Evolutionary conservation across 192 early-diverging fungal species (phyloP), one percentile per base, ranked within the genome.

Genomic region (Coemansia aciculifera): DNA sequence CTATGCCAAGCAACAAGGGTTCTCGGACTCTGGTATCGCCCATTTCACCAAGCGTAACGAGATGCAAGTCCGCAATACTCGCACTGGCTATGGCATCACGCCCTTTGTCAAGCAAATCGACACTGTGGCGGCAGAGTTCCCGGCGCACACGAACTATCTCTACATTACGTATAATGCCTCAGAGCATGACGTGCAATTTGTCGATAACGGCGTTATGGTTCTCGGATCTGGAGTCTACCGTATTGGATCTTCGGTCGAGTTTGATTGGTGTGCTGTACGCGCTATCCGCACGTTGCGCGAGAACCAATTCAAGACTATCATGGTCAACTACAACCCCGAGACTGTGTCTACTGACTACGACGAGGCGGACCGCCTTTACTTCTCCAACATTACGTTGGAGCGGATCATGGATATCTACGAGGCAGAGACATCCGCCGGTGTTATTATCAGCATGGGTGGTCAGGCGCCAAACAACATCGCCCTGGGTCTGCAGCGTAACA

Each of bases 291-390:
- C 95, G 24, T 88, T 99, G 57, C 93, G 96, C 57, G 87, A 89
- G 46, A 86, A 86, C 68, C 87, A 89, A 23, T 84, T 90, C 84
- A 97, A 99, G 87, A 98, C 97, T 5, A 86, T 99, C 72, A 99
- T 99, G 97, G 85, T 99, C 71, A 99, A 99, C 89, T 99, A 98
- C 85, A 99, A 99, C 79, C 97, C 97, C 21, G 97, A 99, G 77
- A 99, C 97, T 3, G 97, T 99, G n/a, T 95, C 93, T 12, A 99
- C 97, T 8, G 97, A 99, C 86, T 99, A 94, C 64, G 97, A 99
- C 73, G 97, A 99, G 86, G 92, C 92, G 5, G 97, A 99, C 74
- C 87, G 95, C 49, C 89, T 99, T 34, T 99, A 99, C 87, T 99
- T 99, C 82, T 95, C 96, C 70, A 94, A 91, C 74, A 87, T 99